These are phyloP conservation scores for Heracleum sosnowskyi DNA, from an alignment of 129 eudicot species.

Conservation along the genomic window DNA sequence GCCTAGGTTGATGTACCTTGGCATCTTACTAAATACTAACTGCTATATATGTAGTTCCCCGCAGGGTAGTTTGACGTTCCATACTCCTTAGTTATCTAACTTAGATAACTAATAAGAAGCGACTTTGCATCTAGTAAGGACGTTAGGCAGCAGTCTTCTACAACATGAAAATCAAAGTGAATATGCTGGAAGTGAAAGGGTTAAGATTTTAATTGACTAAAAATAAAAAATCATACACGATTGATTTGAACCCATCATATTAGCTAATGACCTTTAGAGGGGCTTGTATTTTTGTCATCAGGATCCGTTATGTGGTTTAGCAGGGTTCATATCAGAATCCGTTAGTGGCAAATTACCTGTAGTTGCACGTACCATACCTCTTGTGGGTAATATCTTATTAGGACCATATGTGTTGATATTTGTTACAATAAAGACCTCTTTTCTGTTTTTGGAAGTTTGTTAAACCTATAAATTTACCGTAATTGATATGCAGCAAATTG, in stretches of 20 bases:
- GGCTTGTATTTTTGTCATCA: background rate
- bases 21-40: background rate
- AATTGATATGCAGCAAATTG: background rate
- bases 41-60: background rate
- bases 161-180: background rate
- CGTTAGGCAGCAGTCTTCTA: background rate
- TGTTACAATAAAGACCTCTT: background rate
- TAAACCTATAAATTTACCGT: background rate
- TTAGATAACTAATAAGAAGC: background rate
- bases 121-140: background rate
- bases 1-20: background rate
- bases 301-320: background rate
- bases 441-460: background rate
- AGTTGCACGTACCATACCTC: background rate
- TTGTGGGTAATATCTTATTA: background rate
- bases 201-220: constrained; percentile 16
- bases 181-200: constrained; percentile 13
- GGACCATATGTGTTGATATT: background rate
- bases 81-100: background rate
- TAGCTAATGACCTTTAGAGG: background rate
- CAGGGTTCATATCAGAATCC: background rate
- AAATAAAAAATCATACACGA: no score
- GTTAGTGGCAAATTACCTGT: background rate
- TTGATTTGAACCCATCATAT: background rate
- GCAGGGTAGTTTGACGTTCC: background rate